Percentiles rank a stretch among this genome's conserved stretches.
Evolutionary conservation across 2,329 filamentous ascomycete species (phyloP).

Genomic region (Eutypa lata): DNA sequence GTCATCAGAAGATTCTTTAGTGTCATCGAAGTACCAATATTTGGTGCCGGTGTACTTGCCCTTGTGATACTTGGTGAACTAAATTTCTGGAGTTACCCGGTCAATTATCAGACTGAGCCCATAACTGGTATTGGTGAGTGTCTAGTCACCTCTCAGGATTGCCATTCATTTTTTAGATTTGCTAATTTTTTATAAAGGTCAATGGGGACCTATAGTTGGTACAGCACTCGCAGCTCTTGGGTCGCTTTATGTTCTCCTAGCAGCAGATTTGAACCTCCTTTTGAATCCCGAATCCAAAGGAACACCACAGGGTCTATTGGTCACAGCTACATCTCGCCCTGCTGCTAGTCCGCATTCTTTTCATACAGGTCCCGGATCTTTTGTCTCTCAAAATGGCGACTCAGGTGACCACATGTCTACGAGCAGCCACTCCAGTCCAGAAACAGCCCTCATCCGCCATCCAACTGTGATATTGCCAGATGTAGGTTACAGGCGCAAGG

Average conservation of each 20-base stretch:
- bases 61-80: constrained; percentile 60
- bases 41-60: constrained; percentile 54
- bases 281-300: constrained; percentile 8
- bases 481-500: constrained; percentile 34
- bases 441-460: background rate
- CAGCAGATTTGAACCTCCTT: constrained; percentile 25
- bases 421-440: constrained; percentile 1
- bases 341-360: background rate
- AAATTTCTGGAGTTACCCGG: constrained; percentile 59
- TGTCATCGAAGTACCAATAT: constrained; percentile 57
- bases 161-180: background rate
- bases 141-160: background rate
- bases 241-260: constrained; percentile 54
- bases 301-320: constrained; percentile 8
- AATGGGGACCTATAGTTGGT: constrained; percentile 60
- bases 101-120: constrained; percentile 59
- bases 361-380: background rate
- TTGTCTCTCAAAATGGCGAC: constrained; percentile 4
- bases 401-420: constrained; percentile 1
- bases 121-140: constrained; percentile 56
- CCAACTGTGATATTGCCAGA: constrained; percentile 6
- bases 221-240: constrained; percentile 56
- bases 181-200: constrained; percentile 34
- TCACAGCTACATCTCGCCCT: constrained; percentile 24
- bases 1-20: constrained; percentile 51